Evolutionary conservation across 345 rosid genomes (phyloP).

Genomic region (Lepidium africanum): DNA sequence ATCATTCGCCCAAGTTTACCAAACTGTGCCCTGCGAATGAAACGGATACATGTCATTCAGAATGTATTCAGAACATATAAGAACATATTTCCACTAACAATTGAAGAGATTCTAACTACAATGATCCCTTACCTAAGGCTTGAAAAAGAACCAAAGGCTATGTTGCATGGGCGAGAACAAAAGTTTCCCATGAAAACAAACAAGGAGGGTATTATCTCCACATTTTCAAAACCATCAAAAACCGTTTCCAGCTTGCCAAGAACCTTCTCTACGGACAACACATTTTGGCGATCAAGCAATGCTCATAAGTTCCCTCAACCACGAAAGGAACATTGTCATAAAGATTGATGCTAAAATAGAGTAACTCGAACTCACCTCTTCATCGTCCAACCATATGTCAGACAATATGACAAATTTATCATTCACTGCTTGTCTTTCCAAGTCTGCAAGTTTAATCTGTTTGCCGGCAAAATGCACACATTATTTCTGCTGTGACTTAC

Average conservation of each 20-base stretch:
- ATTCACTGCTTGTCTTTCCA: conserved; percentile 61
- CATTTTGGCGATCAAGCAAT: conserved; percentile 29
- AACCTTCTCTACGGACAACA: conserved; percentile 59
- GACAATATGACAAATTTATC: conserved; percentile 89
- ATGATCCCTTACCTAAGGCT: conserved; percentile 55
- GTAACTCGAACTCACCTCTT: conserved; percentile 50
- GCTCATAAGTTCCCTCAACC: not conserved
- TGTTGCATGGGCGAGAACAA: conserved; percentile 75
- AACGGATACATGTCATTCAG: not conserved
- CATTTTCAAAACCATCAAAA: conserved; percentile 70
- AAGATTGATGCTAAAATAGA: not conserved
- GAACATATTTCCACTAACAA: not conserved
- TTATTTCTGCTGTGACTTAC: not conserved
- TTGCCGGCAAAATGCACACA: conserved; percentile 28
- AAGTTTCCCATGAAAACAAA: conserved; percentile 97
- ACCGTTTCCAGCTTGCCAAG: conserved; percentile 69
- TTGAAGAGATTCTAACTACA: not conserved
- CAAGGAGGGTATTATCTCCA: conserved; percentile 78
- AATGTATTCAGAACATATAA: not conserved
- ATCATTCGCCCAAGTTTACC: conserved; percentile 80
- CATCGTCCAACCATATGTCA: conserved; percentile 84
- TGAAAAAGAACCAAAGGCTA: conserved; percentile 66
- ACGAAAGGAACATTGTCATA: not conserved
- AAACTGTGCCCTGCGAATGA: conserved; percentile 49
- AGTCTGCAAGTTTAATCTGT: conserved; percentile 55